Conservation (phyloP, 352 stramenopile species). For the Pythium oligandrum region DNA sequence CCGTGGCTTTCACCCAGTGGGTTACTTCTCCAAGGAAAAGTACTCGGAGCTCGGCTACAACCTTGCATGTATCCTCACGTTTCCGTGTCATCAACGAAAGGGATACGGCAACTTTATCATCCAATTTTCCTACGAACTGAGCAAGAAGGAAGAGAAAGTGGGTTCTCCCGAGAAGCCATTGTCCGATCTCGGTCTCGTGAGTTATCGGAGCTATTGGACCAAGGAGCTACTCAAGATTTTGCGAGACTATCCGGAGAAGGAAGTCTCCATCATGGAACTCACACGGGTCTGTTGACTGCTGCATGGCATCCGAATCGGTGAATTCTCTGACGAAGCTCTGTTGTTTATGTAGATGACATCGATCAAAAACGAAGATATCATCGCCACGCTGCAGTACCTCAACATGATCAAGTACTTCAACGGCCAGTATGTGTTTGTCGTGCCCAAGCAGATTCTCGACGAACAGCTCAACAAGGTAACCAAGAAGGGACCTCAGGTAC, state of each 20-base stretch:
- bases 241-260: constrained; percentile 63
- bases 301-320: not conserved
- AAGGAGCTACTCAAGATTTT: constrained; percentile 94
- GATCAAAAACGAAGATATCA: constrained; percentile 98
- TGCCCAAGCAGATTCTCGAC: constrained; percentile 91
- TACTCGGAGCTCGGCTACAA: constrained; percentile 98
- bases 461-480: constrained; percentile 73
- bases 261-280: constrained; percentile 95
- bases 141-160: constrained; percentile 96
- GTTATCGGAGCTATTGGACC: constrained; percentile 99
- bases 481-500: constrained; percentile 67
- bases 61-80: constrained; percentile 99
- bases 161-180: constrained; percentile 99
- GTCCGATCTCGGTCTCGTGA: constrained; percentile 98
- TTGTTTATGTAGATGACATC: constrained; percentile 48
- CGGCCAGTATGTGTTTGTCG: constrained; percentile 97
- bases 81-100: constrained; percentile 98
- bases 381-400: constrained; percentile 96
- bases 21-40: constrained; percentile 99
- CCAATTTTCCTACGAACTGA: constrained; percentile 98
- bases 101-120: constrained; percentile 99
- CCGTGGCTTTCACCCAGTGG: constrained; percentile 92
- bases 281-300: constrained; percentile 70
- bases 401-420: constrained; percentile 99
- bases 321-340: not conserved